phyloP scores from a whole-genome alignment of 805 yeast species.

The Suhomyces sp. region DNA sequence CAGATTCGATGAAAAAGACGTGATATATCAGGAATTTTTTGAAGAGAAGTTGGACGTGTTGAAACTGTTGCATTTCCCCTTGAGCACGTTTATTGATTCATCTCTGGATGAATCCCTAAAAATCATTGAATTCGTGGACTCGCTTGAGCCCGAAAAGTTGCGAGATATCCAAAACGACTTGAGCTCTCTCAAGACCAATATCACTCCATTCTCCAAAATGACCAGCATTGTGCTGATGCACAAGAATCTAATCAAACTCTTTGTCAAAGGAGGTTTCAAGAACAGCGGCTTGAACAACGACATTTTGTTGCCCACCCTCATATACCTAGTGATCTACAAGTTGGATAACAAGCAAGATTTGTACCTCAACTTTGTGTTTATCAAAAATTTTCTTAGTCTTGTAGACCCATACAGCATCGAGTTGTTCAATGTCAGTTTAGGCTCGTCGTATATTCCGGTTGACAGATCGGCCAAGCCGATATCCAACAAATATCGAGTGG shows the following conservation, averaged over 20 bases:
- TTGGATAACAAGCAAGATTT: conserved; percentile 21
- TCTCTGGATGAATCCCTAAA: not conserved
- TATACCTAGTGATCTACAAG: conserved; percentile 34
- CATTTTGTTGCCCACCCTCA: conserved; percentile 38
- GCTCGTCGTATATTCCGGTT: conserved; percentile 18
- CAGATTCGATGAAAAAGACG: conserved; percentile 38
- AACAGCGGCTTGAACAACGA: conserved; percentile 35
- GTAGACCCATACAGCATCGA: conserved; percentile 32
- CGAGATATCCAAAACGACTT: conserved; percentile 18
- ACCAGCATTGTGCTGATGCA: conserved; percentile 29
- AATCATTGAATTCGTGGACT: conserved; percentile 16
- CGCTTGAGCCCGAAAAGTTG: conserved; percentile 15
- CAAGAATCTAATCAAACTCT: conserved; percentile 21
- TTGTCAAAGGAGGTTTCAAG: conserved; percentile 16
- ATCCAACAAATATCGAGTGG: conserved; percentile 14
- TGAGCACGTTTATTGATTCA: conserved; percentile 28
- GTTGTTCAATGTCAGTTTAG: conserved; percentile 15
- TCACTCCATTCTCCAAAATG: conserved; percentile 36
- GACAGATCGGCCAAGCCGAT: conserved; percentile 13
- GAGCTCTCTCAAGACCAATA: conserved; percentile 14
- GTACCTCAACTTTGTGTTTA: conserved; percentile 35
- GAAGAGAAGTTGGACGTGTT: conserved; percentile 31
- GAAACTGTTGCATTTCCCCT: conserved; percentile 24
- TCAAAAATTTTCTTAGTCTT: conserved; percentile 33
- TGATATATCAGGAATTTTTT: conserved; percentile 33